These are phyloP conservation scores for Cladosporium velox DNA, from an alignment of 2,329 filamentous ascomycete species.

Conservation along the genomic window DNA sequence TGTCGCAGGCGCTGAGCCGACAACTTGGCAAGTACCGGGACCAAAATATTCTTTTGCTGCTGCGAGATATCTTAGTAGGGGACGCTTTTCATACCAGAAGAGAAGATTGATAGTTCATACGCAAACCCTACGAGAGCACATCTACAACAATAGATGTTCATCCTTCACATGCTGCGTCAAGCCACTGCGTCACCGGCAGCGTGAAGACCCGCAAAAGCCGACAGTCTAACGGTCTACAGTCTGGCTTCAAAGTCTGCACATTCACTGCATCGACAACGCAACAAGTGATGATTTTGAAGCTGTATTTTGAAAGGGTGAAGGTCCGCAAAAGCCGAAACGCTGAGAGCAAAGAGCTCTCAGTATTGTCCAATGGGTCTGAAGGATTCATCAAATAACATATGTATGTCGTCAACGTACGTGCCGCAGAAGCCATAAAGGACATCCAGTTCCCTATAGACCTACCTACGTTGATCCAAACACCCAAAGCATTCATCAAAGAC, in stretches of 20 bases:
- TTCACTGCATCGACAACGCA: no score
- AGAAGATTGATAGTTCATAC: not conserved
- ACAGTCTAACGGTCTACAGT: no score
- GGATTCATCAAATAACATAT: not conserved
- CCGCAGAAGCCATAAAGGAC: not conserved
- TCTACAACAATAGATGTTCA: not conserved
- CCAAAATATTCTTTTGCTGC: not conserved
- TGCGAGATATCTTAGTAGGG: no score
- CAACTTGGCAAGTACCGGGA: no score
- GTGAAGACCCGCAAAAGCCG: not conserved
- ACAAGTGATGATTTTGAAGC: no score
- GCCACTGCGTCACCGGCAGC: not conserved
- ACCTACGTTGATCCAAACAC: not conserved
- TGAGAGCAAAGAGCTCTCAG: not conserved
- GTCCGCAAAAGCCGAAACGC: not conserved
- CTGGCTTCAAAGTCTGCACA: no score
- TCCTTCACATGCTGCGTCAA: not conserved
- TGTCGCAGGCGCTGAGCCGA: not conserved
- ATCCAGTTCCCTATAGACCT: not conserved
- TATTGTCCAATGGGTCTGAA: not conserved
- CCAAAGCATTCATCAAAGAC: not conserved
- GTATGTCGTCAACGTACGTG: not conserved
- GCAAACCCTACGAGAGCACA: not conserved
- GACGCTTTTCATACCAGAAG: not conserved
- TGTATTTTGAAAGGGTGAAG: not conserved